Evolutionary conservation across 305 asterid species (phyloP), one percentile per base, ranked within the genome.

Genomic region (Fraxinus ornus): DNA sequence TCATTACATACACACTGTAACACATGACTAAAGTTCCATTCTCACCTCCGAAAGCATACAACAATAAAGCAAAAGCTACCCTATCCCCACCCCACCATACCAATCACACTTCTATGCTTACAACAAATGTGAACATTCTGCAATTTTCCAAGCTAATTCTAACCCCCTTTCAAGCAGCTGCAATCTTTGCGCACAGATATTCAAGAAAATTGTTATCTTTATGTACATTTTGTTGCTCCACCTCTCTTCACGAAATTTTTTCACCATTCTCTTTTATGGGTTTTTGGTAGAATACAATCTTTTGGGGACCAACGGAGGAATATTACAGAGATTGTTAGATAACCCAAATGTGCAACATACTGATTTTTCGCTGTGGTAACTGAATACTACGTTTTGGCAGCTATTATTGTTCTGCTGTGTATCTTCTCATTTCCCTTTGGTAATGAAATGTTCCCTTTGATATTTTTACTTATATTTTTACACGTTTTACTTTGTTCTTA

Each of bases 1-100:
- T 79, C 75, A 79, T 86, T 32, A 2, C 44, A 32, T 32, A 15
- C 89, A 86, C 90, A 83, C 89, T 87, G 85, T 55, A 55, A 88
- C 91, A 87, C 93, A 90, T 89, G 96, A 90, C 89, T 88, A 90
- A 91, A 90, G 92, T 77, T 79, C 84, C 39, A 71, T 71, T 75
- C 78, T 64, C 64, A 68, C 78, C 78, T n/a, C 83, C 78, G 10
- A 76, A n/a, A 76, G 68, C 77, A 73, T 13, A 28, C 55, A 30
- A 71, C 10, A 22, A 10, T 75, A 66, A 84, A 82, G 89, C 86
- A 49, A 85, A 80, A 83, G 83, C 81, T 62, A 55, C 26, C 64
- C 64, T 55, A 5, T 62, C 17, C 49, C 0, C n/a, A 44, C 55
- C 55, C n/a, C 49, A 39, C 49, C 49, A 2, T 15, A 9, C 47